These are phyloP conservation scores for Trichoderma arundinaceum DNA, from an alignment of 2,329 filamentous ascomycete species.

Conservation along the genomic window DNA sequence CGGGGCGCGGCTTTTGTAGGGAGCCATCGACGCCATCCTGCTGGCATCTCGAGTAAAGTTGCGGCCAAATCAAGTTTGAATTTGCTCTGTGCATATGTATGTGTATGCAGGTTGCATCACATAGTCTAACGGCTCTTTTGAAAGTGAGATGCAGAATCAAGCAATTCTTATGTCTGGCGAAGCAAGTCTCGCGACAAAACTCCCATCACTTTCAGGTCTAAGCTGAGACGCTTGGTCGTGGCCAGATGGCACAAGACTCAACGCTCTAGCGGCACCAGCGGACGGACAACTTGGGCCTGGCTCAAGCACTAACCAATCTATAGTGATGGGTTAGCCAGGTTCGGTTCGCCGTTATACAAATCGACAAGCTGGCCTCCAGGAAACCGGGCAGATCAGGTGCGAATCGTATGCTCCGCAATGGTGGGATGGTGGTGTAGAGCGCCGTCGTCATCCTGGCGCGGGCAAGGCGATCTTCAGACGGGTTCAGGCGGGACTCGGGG, in stretches of 20 bases:
- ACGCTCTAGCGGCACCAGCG: background rate
- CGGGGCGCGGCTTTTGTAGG: slow-evolving; percentile 20
- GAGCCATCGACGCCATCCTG: slow-evolving; percentile 30
- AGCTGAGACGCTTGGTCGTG: background rate
- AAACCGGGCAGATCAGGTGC: slow-evolving; percentile 12
- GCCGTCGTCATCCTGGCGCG: slow-evolving; percentile 23
- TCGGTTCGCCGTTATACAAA: background rate
- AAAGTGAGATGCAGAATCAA: background rate
- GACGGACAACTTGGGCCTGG: slow-evolving; percentile 3
- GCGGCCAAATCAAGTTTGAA: slow-evolving; percentile 22
- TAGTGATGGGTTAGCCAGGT: background rate
- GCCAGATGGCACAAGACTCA: background rate
- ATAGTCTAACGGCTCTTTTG: background rate
- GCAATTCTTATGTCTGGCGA: background rate
- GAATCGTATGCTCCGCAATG: slow-evolving; percentile 9
- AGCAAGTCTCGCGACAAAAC: background rate
- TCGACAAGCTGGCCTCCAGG: background rate
- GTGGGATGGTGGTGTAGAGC: slow-evolving; percentile 14
- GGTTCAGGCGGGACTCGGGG: slow-evolving; percentile 6
- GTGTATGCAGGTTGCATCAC: slow-evolving; percentile 17
- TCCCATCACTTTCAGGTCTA: too few relatives aligned
- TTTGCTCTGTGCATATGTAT: background rate
- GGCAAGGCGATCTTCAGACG: slow-evolving; percentile 16
- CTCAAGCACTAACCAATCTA: background rate
- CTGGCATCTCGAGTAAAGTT: slow-evolving; percentile 2